Conservation (phyloP, 192 early-diverging fungal genomes). For the Coemansia guatemalensis region DNA sequence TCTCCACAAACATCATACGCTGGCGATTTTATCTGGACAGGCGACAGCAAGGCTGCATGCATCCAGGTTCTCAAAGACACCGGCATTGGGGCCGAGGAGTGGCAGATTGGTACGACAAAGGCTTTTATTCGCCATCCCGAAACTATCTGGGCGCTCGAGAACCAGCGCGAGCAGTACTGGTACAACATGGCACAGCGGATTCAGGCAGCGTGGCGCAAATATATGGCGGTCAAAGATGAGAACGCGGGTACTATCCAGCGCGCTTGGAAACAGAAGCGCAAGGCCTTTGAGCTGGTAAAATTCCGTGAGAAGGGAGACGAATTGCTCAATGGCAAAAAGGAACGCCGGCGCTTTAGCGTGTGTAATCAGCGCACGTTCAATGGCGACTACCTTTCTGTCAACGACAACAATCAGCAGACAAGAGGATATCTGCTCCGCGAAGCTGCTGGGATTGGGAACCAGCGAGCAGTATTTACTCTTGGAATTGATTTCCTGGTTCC, state of each 20-base stretch:
- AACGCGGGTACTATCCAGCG: slow-evolving; percentile 73
- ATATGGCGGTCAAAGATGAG: slow-evolving; percentile 64
- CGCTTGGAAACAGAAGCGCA: slow-evolving; percentile 77
- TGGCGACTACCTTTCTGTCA: slow-evolving; percentile 88
- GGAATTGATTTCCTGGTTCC: slow-evolving; percentile 63
- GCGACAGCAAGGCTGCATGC: slow-evolving; percentile 69
- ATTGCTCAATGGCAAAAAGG: slow-evolving; percentile 86
- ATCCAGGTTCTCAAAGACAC: slow-evolving; percentile 83
- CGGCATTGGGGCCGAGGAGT: slow-evolving; percentile 79
- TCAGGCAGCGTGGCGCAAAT: slow-evolving; percentile 84
- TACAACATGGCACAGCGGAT: slow-evolving; percentile 93
- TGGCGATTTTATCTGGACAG: slow-evolving; percentile 81
- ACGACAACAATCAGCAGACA: slow-evolving; percentile 18
- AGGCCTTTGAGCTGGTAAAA: slow-evolving; percentile 84
- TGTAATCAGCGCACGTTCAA: slow-evolving; percentile 78
- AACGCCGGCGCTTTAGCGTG: slow-evolving; percentile 86
- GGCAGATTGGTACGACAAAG: slow-evolving; percentile 95
- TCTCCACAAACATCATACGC: slow-evolving; percentile 77
- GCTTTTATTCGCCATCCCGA: slow-evolving; percentile 96
- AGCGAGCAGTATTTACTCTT: slow-evolving; percentile 62
- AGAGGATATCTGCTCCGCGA: slow-evolving; percentile 40
- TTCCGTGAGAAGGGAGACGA: slow-evolving; percentile 93
- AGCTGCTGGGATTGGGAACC: slow-evolving; percentile 41
- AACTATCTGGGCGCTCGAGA: slow-evolving; percentile 88
- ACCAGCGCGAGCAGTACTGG: slow-evolving; percentile 92